Evolutionary conservation across 495 filamentous ascomycete genomes (phyloP), one percentile per base, ranked within the genome.

Genomic region (Aspergillus cristatus): DNA sequence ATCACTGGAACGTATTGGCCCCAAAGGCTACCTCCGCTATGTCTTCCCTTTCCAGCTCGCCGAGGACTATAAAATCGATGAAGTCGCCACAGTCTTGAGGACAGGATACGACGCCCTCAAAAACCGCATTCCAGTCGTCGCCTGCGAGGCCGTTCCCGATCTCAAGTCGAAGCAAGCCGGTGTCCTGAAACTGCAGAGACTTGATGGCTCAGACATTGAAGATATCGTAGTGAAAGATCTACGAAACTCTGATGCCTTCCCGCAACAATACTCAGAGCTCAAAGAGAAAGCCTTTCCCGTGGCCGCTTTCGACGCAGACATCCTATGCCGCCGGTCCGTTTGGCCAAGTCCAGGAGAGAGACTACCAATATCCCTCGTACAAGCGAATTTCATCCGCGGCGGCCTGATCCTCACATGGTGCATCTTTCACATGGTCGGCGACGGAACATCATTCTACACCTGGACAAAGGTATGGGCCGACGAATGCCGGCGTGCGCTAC

Each of bases 11-110:
- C 55, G 54, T 24, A 58, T 58, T 25, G 58, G 58, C 1, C 58
- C 56, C 5, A 60, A 62, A 29, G 56, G 49, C 14, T 62, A 53
- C 28, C 44, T 62, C 6, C 56, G 58, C 7, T 48, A 53, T 29
- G 35, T 60, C 11, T 60, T 58, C 17, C 54, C 51, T 7, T 46
- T 62, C n/a, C 40, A 48, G 18, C 40, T 54, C 3, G 8, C 26
- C 14, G 48, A 48, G 2, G 49, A 40, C n/a, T 51, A 60, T 32
- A 44, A 58, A 15, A 14, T 50, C 2, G 40, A 52, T n/a, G 41
- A 51, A 14, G 45, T 55, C n/a, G 40, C 46, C 13, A 6, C 42
- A 0, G 47, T 59, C 11, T 38, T 60, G 14, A 41, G 45, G 22
- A 35, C 37, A n/a, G 56, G 58, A 8, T 56, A 58, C 18, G 42